Evolutionary conservation across 106 monocot species (phyloP).

Genomic region (Chionographis japonica): DNA sequence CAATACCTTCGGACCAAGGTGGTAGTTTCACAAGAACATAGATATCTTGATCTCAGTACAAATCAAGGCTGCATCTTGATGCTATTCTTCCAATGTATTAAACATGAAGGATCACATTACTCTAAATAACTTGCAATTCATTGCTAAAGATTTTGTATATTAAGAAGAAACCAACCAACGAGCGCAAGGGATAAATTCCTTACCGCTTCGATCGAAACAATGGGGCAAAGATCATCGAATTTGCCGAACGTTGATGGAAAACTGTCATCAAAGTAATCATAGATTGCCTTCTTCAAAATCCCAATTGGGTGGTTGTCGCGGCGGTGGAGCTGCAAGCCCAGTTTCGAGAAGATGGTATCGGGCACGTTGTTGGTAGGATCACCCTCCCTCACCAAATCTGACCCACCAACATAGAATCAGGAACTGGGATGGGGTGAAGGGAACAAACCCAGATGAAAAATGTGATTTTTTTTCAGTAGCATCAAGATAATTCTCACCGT

Average conservation of each 20-base stretch:
- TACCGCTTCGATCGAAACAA: conserved; percentile 83
- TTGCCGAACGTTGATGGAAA: conserved; percentile 55
- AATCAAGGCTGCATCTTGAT: too few relatives aligned
- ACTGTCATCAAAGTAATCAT: conserved; percentile 75
- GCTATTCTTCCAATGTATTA: too few relatives aligned
- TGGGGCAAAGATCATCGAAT: conserved; percentile 87
- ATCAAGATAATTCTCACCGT: conserved; percentile 31
- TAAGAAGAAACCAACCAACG: too few relatives aligned
- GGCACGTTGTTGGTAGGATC: conserved; percentile 94
- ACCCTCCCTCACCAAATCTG: conserved; percentile 87
- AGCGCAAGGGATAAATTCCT: background rate
- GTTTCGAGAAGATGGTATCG: conserved; percentile 74
- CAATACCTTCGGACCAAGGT: too few relatives aligned
- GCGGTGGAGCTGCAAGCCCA: conserved; percentile 90
- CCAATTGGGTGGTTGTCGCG: conserved; percentile 85
- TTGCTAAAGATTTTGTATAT: too few relatives aligned
- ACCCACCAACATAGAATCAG: background rate
- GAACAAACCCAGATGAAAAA: conserved; percentile 6
- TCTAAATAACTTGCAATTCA: too few relatives aligned
- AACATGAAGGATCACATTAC: too few relatives aligned
- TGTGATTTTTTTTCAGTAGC: background rate
- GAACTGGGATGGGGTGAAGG: too few relatives aligned
- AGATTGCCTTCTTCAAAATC: conserved; percentile 85
- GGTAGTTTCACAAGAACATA: too few relatives aligned
- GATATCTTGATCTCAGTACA: too few relatives aligned